Conservation (phyloP, 2,329 filamentous ascomycete genomes). For the Zasmidium angulare region DNA sequence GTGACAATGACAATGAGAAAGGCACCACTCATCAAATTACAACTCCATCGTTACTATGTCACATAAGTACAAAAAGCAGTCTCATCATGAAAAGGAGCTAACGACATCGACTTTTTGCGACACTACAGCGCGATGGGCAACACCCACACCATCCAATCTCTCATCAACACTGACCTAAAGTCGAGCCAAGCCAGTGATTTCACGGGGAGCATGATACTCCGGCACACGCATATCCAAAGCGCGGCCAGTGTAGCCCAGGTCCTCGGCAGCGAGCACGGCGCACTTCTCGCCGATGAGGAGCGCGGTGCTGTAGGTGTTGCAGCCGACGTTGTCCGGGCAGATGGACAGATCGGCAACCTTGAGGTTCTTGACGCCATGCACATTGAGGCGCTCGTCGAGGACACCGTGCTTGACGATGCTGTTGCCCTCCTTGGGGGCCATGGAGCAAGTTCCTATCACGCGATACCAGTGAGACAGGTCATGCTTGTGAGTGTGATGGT, state of each 20-base stretch:
- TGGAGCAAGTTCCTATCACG: slow-evolving; percentile 64
- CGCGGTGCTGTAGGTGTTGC: slow-evolving; percentile 64
- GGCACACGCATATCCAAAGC: slow-evolving; percentile 76
- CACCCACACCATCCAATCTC: background rate
- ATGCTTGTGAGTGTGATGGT: background rate
- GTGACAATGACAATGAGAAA: background rate
- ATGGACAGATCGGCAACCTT: slow-evolving; percentile 76
- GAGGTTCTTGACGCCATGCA: slow-evolving; percentile 73
- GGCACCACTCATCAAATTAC: background rate
- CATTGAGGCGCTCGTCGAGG: slow-evolving; percentile 73
- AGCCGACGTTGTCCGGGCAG: slow-evolving; percentile 75
- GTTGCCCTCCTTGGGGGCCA: slow-evolving; percentile 75
- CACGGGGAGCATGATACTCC: slow-evolving; percentile 48
- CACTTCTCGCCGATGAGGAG: slow-evolving; percentile 76
- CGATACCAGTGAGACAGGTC: background rate
- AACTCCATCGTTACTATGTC: background rate
- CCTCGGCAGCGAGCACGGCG: slow-evolving; percentile 68
- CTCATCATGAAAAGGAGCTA: background rate
- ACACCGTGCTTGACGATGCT: slow-evolving; percentile 79
- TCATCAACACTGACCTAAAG: slow-evolving; percentile 33
- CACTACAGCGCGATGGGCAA: background rate
- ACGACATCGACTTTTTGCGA: background rate
- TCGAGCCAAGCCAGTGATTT: slow-evolving; percentile 43
- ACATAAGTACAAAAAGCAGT: background rate
- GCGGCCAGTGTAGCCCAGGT: slow-evolving; percentile 70